Base-by-base conservation (phyloP, 2,329 filamentous ascomycete genomes). In the Phoma sp. region DNA sequence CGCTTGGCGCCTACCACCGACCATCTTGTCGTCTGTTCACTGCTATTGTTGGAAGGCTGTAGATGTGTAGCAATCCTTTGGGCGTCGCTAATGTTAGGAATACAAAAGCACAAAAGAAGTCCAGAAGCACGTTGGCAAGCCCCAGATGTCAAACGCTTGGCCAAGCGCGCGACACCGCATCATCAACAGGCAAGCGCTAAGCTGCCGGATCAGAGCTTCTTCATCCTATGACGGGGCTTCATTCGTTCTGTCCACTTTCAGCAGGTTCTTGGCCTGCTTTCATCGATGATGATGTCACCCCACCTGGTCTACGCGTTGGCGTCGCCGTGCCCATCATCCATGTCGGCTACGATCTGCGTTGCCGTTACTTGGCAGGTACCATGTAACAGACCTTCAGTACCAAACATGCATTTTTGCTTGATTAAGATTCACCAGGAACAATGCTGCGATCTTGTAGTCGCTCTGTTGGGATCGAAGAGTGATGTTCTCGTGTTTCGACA, bases 311-410 rank as follows among this genome's bases (percentile, higher is more conserved):
- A 29, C 13, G 24, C 25, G 30, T 46, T 47, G 48, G 52, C 46
- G 38, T 39, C 32, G n/a, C n/a, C 38, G 36, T 35, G 36, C 39
- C 29, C 44, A 33, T 30, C 37, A n/a, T 37, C 35, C 38, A 22
- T 32, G 14, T 37, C 33, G 29, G 35, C 29, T 23, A 8, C 46
- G 30, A 55, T 50, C 36, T 45, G 13, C 32, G 32, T n/a, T 33
- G 10, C 42, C 46, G 52, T 25, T 43, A 41, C 52, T 55, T 55
- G 52, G 52, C 52, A 55, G 41, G 46, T 10, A 45, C 46, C 24
- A 3, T 33, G 9, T 2, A n/a, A 46, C 14, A 27, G 8, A 29
- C 22, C 23, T 44, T 23, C 11, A 22, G 29, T 11, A 23, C 4
- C 10, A 18, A n/a, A 13, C 14, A 25, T 6, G 11, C 1, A 2